Base-by-base conservation (phyloP, 2,329 filamentous ascomycete species). In the Orbilia brochopaga region DNA sequence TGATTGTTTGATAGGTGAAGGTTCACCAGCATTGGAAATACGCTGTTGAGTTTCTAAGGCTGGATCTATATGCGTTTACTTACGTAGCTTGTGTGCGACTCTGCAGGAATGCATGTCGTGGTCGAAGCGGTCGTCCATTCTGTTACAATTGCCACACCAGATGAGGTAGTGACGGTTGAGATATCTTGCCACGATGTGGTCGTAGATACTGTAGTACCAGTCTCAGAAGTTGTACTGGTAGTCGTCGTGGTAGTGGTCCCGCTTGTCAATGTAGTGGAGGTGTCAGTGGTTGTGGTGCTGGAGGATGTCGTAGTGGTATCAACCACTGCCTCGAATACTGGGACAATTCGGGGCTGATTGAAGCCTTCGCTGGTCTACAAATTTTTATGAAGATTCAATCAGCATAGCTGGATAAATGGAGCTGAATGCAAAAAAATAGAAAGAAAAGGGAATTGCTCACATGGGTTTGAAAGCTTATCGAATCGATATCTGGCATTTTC, bases 381-480 rank as follows among this genome's bases (percentile, higher is more conserved):
- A 64, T 15, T 17, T 60, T 53, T 30, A 42, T 30, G 21, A n/a
- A 32, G 32, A 40, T 17, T n/a, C 30, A 40, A 69, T 69, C 51
- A 70, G 66, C 54, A 11, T 63, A 53, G 59, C 8, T 8, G 27
- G 17, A 46, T 56, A 65, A 4, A 44, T 53, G n/a, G n/a, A 27
- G 27, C 5, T 27, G 27, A 57, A 52, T 13, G 21, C 5, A 32
- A 19, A 56, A n/a, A 44, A 32, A 7, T 32, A 60, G 55, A 55
- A 50, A 53, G 30, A 54, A 51, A 48, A 54, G 40, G n/a, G n/a
- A n/a, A 2, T 56, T 52, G 60, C 59, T 40, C 64, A 72, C 67
- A 60, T 72, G 60, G 24, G 67, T 40, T 58, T 72, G 67, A 42
- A 72, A 65, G 30, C 48, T 65, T 44, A 65, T 72, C 21, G 67